Conservation (phyloP, 1,284 basidiomycete species). For the Inonotus obliquus region DNA sequence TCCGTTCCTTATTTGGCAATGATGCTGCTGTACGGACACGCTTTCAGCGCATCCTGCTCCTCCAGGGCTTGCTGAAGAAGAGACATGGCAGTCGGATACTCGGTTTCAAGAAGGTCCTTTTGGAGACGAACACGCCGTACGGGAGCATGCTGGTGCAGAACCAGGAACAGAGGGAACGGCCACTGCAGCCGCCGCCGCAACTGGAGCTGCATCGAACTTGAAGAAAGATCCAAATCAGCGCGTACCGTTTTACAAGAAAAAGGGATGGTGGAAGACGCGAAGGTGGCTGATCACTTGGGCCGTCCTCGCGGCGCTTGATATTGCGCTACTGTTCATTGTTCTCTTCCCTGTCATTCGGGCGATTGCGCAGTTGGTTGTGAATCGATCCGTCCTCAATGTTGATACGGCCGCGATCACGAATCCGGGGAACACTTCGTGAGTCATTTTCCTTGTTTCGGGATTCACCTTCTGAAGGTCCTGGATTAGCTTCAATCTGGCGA, state of each 20-base stretch:
- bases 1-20: neutral
- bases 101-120: conserved; percentile 28
- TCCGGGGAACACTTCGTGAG: conserved; percentile 52
- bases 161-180: neutral
- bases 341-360: conserved; percentile 62
- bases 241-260: conserved; percentile 29
- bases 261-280: conserved; percentile 28
- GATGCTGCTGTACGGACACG: neutral
- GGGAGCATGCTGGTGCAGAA: conserved; percentile 32
- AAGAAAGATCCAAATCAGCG: conserved; percentile 9
- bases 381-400: conserved; percentile 47
- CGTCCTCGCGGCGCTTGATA: conserved; percentile 40
- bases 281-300: conserved; percentile 43
- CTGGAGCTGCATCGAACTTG: conserved; percentile 10
- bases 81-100: conserved; percentile 14
- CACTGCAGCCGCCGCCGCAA: neutral
- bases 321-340: conserved; percentile 58
- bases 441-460: conserved; percentile 4
- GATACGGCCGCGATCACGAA: conserved; percentile 44
- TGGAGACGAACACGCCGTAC: conserved; percentile 23
- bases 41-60: conserved; percentile 8
- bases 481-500: conserved; percentile 41
- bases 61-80: neutral
- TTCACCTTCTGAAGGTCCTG: neutral
- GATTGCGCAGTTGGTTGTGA: conserved; percentile 58